phyloP scores from a whole-genome alignment of 495 filamentous ascomycete species.

The Aspergillus panamensis region DNA sequence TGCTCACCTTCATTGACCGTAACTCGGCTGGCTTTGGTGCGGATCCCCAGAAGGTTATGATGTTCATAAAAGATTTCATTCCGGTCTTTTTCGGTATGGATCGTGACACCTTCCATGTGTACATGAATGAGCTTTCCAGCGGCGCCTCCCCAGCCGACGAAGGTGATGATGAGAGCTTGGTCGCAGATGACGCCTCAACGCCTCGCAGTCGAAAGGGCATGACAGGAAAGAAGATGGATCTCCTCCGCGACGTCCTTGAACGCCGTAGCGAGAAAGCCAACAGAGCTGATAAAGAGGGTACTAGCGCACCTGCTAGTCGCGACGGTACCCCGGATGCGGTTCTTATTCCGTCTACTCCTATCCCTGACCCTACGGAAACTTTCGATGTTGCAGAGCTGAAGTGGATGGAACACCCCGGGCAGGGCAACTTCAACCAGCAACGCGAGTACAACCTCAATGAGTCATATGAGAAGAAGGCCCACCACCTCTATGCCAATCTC shows the following conservation, averaged over 20 bases:
- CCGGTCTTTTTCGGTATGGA: constrained; percentile 85
- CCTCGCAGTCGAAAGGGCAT: constrained; percentile 55
- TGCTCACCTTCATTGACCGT: constrained; percentile 70
- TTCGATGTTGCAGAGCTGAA: constrained; percentile 46
- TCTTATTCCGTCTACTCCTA: constrained; percentile 49
- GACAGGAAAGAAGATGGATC: constrained; percentile 70
- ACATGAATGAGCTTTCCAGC: constrained; percentile 65
- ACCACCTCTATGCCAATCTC: constrained; percentile 85
- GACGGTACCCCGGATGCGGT: constrained; percentile 80
- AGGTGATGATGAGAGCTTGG: constrained; percentile 58
- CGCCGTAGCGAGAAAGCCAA: constrained; percentile 61
- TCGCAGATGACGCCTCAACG: constrained; percentile 47
- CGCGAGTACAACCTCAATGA: constrained; percentile 72
- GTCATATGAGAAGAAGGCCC: constrained; percentile 71
- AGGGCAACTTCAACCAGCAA: constrained; percentile 50
- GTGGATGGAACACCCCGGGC: constrained; percentile 59
- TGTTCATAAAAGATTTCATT: constrained; percentile 86
- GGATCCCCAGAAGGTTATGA: constrained; percentile 71
- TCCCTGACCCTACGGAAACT: constrained; percentile 46
- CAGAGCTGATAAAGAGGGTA: constrained; percentile 66
- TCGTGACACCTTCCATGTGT: constrained; percentile 68
- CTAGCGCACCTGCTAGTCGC: constrained; percentile 73
- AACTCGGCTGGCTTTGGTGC: constrained; percentile 60
- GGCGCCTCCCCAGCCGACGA: constrained; percentile 65
- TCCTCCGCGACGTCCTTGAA: constrained; percentile 84